Evolutionary conservation across 139 green algal species (phyloP), one percentile per base, ranked within the genome.

Genomic region (Chlamydomonas eustigma): DNA sequence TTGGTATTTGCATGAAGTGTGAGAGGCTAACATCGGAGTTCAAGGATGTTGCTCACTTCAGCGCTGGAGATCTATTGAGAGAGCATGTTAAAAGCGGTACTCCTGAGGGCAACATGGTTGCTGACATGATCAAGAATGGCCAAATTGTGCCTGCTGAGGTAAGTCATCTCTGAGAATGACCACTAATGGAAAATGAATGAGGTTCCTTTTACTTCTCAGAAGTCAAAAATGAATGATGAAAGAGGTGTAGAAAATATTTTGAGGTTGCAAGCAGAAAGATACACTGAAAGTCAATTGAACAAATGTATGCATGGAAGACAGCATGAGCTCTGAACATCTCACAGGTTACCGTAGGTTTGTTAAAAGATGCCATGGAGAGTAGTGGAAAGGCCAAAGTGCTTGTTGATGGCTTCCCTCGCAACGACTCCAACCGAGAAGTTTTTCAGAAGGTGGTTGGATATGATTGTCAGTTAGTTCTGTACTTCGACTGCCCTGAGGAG

Each of bases 321-420:
- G n/a, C n/a, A n/a, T n/a, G n/a, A n/a, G n/a, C n/a, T n/a, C n/a
- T n/a, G n/a, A n/a, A n/a, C n/a, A n/a, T n/a, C n/a, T n/a, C 44
- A n/a, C 75, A 92, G 81, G 92, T 98, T 24, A 98, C 94, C 2
- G 87, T 98, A 18, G 81, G 82, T 24, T 79, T 98, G 71, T 85
- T 98, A 30, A 75, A 96, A 58, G 76, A 91, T 31, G 94, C 94
- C 35, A 98, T 98, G 92, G 71, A 78, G 12, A 80, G 83, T 0
- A 91, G 83, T 52, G 83, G 81, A 25, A 89, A 88, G 51, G 37
- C 67, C 1, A 82, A 70, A 25, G 93, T 98, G 70, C 79, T 98
- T 1, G 97, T 98, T 35, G 94, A 98, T 71, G 94, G 94, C 38
- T 98, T 98, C 71, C 94, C 94, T 1, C 81, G 94, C 31, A 98